Evolutionary conservation across 805 yeast genomes (phyloP).

Genomic region (Isabelozyma rhagii): DNA sequence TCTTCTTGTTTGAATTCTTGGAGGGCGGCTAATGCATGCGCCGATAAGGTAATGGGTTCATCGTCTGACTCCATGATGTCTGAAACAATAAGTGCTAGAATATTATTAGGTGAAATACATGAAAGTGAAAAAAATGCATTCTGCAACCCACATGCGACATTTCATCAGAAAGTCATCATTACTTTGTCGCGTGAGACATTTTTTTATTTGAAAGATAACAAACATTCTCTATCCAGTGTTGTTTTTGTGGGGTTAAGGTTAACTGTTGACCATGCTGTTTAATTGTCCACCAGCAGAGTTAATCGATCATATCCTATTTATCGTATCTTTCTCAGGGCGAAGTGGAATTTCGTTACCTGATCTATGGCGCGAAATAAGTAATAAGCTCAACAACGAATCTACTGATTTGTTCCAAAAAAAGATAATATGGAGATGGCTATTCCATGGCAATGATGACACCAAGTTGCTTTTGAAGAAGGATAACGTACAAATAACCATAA

Average conservation of each 20-base stretch:
- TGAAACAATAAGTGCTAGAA: not conserved
- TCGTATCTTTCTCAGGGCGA: conserved; percentile 31
- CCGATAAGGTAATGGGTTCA: conserved; percentile 44
- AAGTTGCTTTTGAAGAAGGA: not conserved
- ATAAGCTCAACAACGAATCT: conserved; percentile 12
- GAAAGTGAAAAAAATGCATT: not conserved
- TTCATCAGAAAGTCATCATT: not conserved
- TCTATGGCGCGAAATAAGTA: conserved; percentile 22
- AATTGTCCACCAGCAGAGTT: conserved; percentile 24
- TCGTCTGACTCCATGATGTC: conserved; percentile 39
- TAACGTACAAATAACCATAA: not conserved
- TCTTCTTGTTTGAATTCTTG: conserved; percentile 70
- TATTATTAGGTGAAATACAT: not conserved
- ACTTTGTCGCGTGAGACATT: not conserved
- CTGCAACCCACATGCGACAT: not conserved
- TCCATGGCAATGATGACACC: conserved; percentile 11
- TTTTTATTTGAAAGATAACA: not conserved
- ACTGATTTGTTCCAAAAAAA: conserved; percentile 36
- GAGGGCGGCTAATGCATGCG: conserved; percentile 51
- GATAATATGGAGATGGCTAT: conserved; percentile 39
- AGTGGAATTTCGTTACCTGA: conserved; percentile 24
- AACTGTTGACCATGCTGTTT: conserved; percentile 10
- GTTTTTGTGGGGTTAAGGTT: not conserved
- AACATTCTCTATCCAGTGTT: not conserved
- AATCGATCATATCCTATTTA: conserved; percentile 19